A percentile compares a stretch with the other conserved stretches of the same genome.
Evolutionary conservation across 139 green algal species (phyloP).

Genomic region (Micromonas commoda): DNA sequence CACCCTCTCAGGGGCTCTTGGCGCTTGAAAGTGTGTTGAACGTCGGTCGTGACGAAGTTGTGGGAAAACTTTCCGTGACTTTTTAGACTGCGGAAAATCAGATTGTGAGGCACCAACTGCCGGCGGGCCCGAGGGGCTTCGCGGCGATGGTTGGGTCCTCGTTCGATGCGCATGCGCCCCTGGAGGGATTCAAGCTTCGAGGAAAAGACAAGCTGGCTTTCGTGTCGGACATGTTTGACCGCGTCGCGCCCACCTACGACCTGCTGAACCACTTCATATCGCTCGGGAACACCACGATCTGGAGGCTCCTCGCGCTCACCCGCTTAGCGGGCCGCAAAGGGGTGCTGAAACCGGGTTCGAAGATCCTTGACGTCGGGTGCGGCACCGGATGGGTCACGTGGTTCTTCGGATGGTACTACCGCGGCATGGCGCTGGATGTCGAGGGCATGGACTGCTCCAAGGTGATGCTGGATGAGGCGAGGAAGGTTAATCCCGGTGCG

Average conservation of each 20-base stretch:
- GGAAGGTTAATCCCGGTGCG: neutral
- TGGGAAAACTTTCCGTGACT: too few species aligned
- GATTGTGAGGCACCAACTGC: too few species aligned
- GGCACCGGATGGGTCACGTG: constrained; percentile 15
- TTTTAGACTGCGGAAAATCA: too few species aligned
- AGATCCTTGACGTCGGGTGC: constrained; percentile 32
- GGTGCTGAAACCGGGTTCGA: neutral
- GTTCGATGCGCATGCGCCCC: neutral
- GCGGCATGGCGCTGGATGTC: neutral
- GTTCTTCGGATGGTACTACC: neutral
- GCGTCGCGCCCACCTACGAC: constrained; percentile 29
- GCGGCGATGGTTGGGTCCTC: too few species aligned
- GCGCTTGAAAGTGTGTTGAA: too few species aligned
- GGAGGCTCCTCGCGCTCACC: constrained; percentile 17
- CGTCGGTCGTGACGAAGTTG: too few species aligned
- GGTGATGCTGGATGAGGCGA: constrained; percentile 22
- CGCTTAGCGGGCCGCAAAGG: too few species aligned
- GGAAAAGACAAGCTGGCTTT: constrained; percentile 22
- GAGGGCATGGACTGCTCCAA: constrained; percentile 22
- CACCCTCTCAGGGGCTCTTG: too few species aligned
- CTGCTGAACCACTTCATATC: constrained; percentile 27
- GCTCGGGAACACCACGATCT: constrained; percentile 10
- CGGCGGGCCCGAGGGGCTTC: too few species aligned
- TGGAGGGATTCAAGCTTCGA: neutral
- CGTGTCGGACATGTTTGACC: constrained; percentile 33